Evolutionary conservation across 805 yeast genomes (phyloP).

Genomic region (Yarrowia sp.): DNA sequence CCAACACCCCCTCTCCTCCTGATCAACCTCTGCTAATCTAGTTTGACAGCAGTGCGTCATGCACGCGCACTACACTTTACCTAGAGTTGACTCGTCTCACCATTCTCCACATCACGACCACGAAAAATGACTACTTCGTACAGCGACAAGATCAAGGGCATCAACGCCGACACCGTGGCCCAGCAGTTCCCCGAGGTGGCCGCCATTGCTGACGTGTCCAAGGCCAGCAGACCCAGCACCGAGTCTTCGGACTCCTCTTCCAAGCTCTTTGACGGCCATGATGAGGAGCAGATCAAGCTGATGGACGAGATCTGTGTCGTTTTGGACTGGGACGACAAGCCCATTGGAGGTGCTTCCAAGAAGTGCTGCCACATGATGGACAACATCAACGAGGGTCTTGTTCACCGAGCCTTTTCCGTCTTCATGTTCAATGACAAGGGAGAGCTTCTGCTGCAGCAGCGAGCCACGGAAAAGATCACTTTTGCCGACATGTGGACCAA

Average conservation of each 20-base stretch:
- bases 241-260: constrained; percentile 30
- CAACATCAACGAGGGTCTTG: constrained; percentile 77
- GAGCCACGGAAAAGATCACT: constrained; percentile 95
- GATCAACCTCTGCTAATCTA: no score
- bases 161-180: constrained; percentile 22
- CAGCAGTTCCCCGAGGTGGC: constrained; percentile 35
- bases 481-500: constrained; percentile 98
- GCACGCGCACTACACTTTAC: background rate
- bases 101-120: background rate
- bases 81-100: background rate
- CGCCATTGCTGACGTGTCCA: constrained; percentile 31
- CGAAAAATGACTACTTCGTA: constrained; percentile 10
- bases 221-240: constrained; percentile 28
- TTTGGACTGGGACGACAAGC: constrained; percentile 78
- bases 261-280: constrained; percentile 76
- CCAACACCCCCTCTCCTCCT: no score
- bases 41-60: background rate
- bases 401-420: constrained; percentile 96
- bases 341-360: constrained; percentile 92
- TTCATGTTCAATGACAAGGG: constrained; percentile 78
- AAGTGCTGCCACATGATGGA: constrained; percentile 73
- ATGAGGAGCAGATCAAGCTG: constrained; percentile 86
- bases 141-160: constrained; percentile 13
- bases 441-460: constrained; percentile 81
- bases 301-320: constrained; percentile 98